Base-by-base conservation (phyloP, 192 early-diverging fungal species). In the Geranomyces michiganensis region DNA sequence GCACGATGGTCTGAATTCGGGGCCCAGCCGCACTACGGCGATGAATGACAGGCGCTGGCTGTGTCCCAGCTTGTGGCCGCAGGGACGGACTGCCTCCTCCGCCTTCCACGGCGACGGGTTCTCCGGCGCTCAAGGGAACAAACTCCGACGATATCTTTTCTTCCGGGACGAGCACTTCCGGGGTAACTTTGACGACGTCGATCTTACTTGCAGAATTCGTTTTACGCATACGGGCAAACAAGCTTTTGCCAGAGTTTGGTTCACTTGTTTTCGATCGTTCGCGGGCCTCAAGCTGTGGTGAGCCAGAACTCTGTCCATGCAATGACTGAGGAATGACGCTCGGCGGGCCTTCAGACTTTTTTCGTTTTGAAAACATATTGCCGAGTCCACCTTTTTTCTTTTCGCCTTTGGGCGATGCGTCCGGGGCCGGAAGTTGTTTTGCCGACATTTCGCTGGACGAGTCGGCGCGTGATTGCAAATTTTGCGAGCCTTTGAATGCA, bases 1-100 rank as follows among this genome's bases (percentile, higher is more conserved):
- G 47, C 49, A 68, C 46, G 32, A 68, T 44, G n/a, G 66, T 68
- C 32, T 49, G 47, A 31, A 68, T 68, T 9, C 66, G 66, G 27
- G 66, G 66, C 8, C 66, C 66, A 15, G 66, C 43, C 21, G 53
- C 32, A 8, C 49, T 36, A 22, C 66, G 66, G 19, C 66, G 66
- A 68, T 68, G 66, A 56, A 56, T 56, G 29, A 56, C 51, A 17
- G 63, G 8, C 22, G 36, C 7, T 8, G 15, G 21, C 22, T 5
- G 63, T 27, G 43, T 5, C 2, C 2, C 44, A 14, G 31, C 0
- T 32, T 12, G 61, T 21, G 21, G 1, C 19, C 30, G 61, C 36
- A 41, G 36, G 3, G 36, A 3, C 36, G 36, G 36, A 7, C 31
- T 14, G 26, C 64, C 64, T 15, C 44, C 64, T 24, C 21, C 41